phyloP scores from a whole-genome alignment of 306 rosid genomes.

The Cucurbita moschata region DNA sequence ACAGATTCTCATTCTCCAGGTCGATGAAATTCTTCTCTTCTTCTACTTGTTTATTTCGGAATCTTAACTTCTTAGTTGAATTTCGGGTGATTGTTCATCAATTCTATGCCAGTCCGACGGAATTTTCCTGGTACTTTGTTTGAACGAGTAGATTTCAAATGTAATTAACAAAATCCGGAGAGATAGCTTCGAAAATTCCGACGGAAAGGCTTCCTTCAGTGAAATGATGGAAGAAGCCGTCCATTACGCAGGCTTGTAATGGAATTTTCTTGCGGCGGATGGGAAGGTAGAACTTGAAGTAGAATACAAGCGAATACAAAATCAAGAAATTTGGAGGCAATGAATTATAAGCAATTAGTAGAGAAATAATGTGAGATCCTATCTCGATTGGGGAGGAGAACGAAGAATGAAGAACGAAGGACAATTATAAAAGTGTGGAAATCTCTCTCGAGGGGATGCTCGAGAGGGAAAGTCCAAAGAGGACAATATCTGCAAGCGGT shows the following conservation, averaged over 20 bases:
- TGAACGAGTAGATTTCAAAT: neutral
- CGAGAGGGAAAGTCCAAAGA: too few species aligned
- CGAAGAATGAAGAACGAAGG: too few species aligned
- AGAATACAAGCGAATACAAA: neutral
- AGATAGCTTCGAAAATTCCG: neutral
- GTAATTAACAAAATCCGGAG: neutral
- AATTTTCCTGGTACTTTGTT: neutral
- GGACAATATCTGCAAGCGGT: too few species aligned
- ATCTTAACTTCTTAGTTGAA: neutral
- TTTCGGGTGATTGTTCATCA: neutral
- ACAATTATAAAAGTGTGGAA: too few species aligned
- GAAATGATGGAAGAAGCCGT: neutral
- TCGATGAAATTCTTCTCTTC: neutral
- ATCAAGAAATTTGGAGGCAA: neutral
- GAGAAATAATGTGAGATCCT: neutral
- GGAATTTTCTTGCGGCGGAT: neutral
- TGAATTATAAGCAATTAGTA: neutral
- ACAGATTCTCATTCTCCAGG: neutral
- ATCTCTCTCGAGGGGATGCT: too few species aligned
- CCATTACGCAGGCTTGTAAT: neutral
- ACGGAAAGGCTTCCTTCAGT: neutral
- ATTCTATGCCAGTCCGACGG: neutral
- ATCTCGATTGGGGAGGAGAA: too few species aligned
- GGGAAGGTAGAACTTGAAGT: neutral
- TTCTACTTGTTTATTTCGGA: neutral